Evolutionary conservation across 23 red algal genomes (phyloP), one percentile per base, ranked within the genome.

Genomic region (Gracilariopsis chorda): DNA sequence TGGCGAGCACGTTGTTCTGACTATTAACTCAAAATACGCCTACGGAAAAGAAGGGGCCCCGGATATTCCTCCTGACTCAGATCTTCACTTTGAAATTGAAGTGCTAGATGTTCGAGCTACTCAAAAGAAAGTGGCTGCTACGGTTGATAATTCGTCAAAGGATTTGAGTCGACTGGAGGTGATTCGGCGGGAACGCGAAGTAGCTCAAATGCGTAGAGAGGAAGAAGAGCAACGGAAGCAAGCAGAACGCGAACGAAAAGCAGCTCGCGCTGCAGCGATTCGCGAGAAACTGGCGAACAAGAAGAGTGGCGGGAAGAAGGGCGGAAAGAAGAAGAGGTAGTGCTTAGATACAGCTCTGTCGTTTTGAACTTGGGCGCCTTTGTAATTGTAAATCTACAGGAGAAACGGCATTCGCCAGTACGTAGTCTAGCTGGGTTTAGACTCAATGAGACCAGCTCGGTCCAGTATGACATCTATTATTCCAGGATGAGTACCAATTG

Each of bases 261-360:
- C 84, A 51, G 65, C 68, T 55, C 68, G 71, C 32, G 84, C 84
- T 21, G 84, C 84, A 40, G 65, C 57, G 35, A 51, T 89, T 37
- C 68, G 71, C 40, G 84, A 77, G 52, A 89, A 89, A 51, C 37
- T 89, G 68, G 84, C 68, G 43, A 78, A 77, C 51, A 89, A 89
- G 69, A 76, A 78, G 21, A 78, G 60, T 16, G 84, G 84, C 7
- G 49, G 43, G 6, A 78, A 78, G 53, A 77, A 77, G 21, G 71
- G 71, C 19, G 69, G 69, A 2, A 89, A 89, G 84, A 89, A 89
- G 69, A 89, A 89, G 59, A 89, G 77, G 28, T 78, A 78, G 60
- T 32, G 20, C 34, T 2, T 20, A n/a, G 7, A 27, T n/a, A 60
- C n/a, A 5, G n/a, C n/a, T n/a, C n/a, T n/a, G n/a, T n/a, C n/a